Percentiles rank a stretch among this genome's conserved stretches.
phyloP scores from a whole-genome alignment of 768 basidiomycete species.

The Mycena albidolilacea region DNA sequence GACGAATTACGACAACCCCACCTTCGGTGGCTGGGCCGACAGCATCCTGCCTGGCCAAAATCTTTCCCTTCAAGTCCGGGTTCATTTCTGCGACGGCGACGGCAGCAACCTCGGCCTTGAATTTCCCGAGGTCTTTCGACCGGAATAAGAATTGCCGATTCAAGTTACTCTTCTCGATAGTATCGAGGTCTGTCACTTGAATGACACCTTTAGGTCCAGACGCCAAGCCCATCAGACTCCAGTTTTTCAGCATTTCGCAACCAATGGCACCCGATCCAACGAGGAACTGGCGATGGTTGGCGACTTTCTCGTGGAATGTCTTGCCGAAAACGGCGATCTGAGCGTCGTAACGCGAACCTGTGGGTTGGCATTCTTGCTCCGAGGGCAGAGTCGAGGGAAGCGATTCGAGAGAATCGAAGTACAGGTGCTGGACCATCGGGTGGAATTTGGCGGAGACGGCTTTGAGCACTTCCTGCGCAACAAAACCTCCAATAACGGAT shows the following conservation, averaged over 20 bases:
- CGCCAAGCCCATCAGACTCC: slow-evolving; percentile 98
- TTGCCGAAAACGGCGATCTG: slow-evolving; percentile 98
- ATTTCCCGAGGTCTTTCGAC: slow-evolving; percentile 94
- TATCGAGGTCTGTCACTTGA: slow-evolving; percentile 97
- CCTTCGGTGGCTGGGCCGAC: slow-evolving; percentile 95
- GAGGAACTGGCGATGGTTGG: slow-evolving; percentile 92
- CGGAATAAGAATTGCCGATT: slow-evolving; percentile 99
- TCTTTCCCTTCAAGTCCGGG: slow-evolving; percentile 88
- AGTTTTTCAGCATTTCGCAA: slow-evolving; percentile 99
- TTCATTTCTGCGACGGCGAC: slow-evolving; percentile 97
- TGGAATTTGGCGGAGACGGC: slow-evolving; percentile 98
- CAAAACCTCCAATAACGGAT: slow-evolving; percentile 96
- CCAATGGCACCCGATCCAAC: slow-evolving; percentile 99
- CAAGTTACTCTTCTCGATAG: slow-evolving; percentile 99
- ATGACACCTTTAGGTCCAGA: slow-evolving; percentile 85
- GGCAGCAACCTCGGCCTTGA: slow-evolving; percentile 96
- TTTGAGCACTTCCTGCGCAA: slow-evolving; percentile 98
- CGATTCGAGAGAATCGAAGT: slow-evolving; percentile 98
- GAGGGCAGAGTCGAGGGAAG: slow-evolving; percentile 82
- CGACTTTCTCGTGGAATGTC: slow-evolving; percentile 92
- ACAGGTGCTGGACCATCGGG: slow-evolving; percentile 94
- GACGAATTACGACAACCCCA: slow-evolving; percentile 67
- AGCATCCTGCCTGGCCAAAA: slow-evolving; percentile 90
- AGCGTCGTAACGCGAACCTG: slow-evolving; percentile 89
- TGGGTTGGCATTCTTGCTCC: slow-evolving; percentile 88